phyloP scores from a whole-genome alignment of 202 grass and related monocot genomes.

The Setaria viridis region DNA sequence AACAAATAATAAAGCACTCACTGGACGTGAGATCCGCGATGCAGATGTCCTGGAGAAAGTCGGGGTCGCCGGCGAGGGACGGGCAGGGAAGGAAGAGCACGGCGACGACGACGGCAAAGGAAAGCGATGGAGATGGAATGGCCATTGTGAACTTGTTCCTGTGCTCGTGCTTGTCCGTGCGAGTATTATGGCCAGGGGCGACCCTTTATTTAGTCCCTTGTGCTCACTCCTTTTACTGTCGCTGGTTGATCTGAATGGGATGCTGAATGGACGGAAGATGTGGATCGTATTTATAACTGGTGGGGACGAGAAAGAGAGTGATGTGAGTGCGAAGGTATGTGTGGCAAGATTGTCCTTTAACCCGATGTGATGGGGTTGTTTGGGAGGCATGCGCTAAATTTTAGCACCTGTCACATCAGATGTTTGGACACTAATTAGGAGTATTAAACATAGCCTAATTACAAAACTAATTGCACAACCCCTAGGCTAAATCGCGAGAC shows the following conservation, averaged over 20 bases:
- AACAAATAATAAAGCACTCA: background rate
- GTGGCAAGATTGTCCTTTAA: conserved; percentile 36
- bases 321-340: conserved; percentile 30
- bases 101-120: conserved; percentile 3
- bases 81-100: conserved; percentile 28
- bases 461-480: too few relatives aligned
- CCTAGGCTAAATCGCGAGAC: too few relatives aligned
- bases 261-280: conserved; percentile 11
- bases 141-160: conserved; percentile 30
- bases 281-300: conserved; percentile 46
- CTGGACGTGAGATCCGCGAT: conserved; percentile 61
- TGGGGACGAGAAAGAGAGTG: conserved; percentile 7
- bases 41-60: conserved; percentile 80
- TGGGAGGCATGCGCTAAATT: too few relatives aligned
- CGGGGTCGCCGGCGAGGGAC: conserved; percentile 54
- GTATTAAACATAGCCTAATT: too few relatives aligned
- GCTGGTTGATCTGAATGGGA: conserved; percentile 25
- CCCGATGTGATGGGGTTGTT: background rate
- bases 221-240: conserved; percentile 11
- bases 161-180: conserved; percentile 1
- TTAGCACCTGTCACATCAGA: too few relatives aligned
- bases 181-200: conserved; percentile 26
- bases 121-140: conserved; percentile 3
- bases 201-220: conserved; percentile 32
- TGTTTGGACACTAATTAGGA: too few relatives aligned